These are phyloP conservation scores for Apiotrichum gracile DNA, from an alignment of 1,284 basidiomycete species.

Conservation along the genomic window DNA sequence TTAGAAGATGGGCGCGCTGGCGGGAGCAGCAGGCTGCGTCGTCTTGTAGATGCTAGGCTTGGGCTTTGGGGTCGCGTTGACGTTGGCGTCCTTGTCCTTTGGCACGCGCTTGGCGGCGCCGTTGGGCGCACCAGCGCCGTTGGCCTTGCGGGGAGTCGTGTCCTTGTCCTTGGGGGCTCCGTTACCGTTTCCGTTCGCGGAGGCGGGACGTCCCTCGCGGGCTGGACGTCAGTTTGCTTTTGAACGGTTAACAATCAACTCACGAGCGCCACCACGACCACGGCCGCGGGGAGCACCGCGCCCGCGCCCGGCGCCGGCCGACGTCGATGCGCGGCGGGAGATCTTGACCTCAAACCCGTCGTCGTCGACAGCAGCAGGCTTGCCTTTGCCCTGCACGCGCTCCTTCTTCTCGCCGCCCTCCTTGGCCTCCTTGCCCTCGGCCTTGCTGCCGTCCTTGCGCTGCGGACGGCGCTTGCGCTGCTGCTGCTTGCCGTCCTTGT, in stretches of 20 bases:
- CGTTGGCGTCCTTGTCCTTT: background rate
- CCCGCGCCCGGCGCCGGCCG: conserved; percentile 5
- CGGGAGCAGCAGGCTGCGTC: conserved; percentile 12
- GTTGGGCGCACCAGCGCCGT: background rate
- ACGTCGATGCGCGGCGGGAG: conserved; percentile 10
- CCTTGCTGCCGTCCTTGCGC: conserved; percentile 2
- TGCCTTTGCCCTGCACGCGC: conserved; percentile 5
- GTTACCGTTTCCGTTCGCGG: background rate
- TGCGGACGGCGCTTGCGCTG: conserved; percentile 2
- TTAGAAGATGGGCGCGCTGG: conserved; percentile 13
- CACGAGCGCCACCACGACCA: conserved; percentile 2
- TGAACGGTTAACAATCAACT: too few relatives aligned
- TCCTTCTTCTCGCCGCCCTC: conserved; percentile 1
- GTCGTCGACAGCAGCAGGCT: conserved; percentile 21
- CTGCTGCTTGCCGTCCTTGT: background rate
- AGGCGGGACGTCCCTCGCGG: conserved; percentile 8
- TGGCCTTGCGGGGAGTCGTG: background rate
- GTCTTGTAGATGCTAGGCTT: conserved; percentile 28
- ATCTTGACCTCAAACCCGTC: conserved; percentile 40
- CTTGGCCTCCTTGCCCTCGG: conserved; percentile 1
- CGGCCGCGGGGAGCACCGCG: conserved; percentile 6
- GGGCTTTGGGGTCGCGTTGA: conserved; percentile 5
- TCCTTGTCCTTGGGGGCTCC: background rate
- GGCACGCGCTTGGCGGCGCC: background rate
- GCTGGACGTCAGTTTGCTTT: conserved; percentile 9